phyloP scores from a whole-genome alignment of 192 early-diverging fungal genomes.

The Linnemannia elongata region DNA sequence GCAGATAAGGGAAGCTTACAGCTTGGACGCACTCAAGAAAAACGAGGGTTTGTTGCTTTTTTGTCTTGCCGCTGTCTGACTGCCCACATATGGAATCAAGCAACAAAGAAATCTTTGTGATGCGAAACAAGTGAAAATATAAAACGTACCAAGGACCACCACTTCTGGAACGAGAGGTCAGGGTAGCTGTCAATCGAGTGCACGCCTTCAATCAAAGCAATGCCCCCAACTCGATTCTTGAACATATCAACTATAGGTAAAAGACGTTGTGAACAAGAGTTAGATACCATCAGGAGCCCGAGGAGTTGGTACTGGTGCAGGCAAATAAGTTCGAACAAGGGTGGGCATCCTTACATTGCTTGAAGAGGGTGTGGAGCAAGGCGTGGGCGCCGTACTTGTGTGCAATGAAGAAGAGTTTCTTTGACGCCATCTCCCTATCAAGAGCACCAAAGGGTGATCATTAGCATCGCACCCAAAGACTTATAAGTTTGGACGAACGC shows the following conservation, averaged over 20 bases:
- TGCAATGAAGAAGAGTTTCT: slow-evolving; percentile 37
- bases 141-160: slow-evolving; percentile 47
- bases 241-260: slow-evolving; percentile 24
- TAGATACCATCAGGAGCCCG: neutral
- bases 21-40: neutral
- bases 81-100: neutral
- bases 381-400: slow-evolving; percentile 50
- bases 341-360: slow-evolving; percentile 25
- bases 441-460: neutral
- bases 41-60: neutral
- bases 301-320: neutral
- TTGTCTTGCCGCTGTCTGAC: neutral
- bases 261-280: neutral
- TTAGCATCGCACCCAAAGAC: neutral
- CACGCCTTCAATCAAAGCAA: slow-evolving; percentile 27
- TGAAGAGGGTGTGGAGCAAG: slow-evolving; percentile 24
- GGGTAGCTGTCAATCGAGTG: slow-evolving; percentile 27
- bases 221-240: slow-evolving; percentile 41
- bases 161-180: slow-evolving; percentile 22
- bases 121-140: neutral
- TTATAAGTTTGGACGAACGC: neutral
- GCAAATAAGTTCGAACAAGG: neutral
- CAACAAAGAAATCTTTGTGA: neutral
- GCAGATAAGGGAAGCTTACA: neutral
- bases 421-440: slow-evolving; percentile 18